Evolutionary conservation across 2,329 filamentous ascomycete species (phyloP).

Genomic region (Cladophialophora bantiana): DNA sequence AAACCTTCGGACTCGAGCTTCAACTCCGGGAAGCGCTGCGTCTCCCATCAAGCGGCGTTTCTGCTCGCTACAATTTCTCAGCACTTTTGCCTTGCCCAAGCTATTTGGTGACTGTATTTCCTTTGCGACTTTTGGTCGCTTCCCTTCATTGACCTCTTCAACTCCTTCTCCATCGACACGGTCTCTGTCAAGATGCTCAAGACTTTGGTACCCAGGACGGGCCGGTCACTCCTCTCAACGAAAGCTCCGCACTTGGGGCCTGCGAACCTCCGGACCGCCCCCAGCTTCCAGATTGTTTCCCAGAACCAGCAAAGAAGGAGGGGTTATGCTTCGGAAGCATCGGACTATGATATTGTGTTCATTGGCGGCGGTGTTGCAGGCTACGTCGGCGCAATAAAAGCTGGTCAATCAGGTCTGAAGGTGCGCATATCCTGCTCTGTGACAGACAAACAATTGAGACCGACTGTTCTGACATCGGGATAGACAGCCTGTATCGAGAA

Average conservation of each 20-base stretch:
- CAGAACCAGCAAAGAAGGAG: constrained; percentile 35
- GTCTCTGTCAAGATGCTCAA: constrained; percentile 36
- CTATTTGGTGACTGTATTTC: constrained; percentile 23
- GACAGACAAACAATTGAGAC: not conserved
- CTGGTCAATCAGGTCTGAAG: constrained; percentile 95
- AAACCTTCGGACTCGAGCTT: constrained; percentile 10
- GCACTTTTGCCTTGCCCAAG: constrained; percentile 23
- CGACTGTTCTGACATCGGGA: constrained; percentile 31
- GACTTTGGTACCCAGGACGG: constrained; percentile 33
- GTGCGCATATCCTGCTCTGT: constrained; percentile 58
- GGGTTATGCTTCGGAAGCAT: constrained; percentile 55
- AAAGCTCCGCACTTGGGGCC: constrained; percentile 39
- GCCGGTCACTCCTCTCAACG: constrained; percentile 38
- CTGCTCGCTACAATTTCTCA: constrained; percentile 27
- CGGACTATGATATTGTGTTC: constrained; percentile 96
- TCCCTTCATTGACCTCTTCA: constrained; percentile 21
- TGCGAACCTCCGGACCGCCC: constrained; percentile 39
- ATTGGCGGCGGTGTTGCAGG: constrained; percentile 98
- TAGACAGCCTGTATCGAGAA: constrained; percentile 98
- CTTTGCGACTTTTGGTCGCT: constrained; percentile 32
- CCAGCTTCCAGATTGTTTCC: constrained; percentile 40
- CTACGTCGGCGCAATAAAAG: constrained; percentile 99
- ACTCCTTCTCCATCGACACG: not conserved
- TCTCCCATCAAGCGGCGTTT: constrained; percentile 12
- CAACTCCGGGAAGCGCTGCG: constrained; percentile 12